These are phyloP conservation scores for Colletotrichum simmondsii DNA, from an alignment of 2,329 filamentous ascomycete genomes.

Conservation along the genomic window DNA sequence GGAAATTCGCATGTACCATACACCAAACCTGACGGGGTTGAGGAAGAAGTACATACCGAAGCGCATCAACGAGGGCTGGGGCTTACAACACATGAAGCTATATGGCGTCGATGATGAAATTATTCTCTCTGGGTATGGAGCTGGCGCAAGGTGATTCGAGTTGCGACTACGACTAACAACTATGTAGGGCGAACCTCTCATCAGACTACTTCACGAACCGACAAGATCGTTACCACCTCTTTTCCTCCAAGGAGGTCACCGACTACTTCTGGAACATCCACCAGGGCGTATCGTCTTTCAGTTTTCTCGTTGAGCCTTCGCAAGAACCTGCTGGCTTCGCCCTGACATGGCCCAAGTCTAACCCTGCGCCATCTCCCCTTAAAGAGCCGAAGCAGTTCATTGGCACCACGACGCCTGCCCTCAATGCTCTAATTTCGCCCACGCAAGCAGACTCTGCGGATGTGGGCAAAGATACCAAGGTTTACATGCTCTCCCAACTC, in stretches of 20 bases:
- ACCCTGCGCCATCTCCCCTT: slow-evolving; percentile 80
- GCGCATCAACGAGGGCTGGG: slow-evolving; percentile 98
- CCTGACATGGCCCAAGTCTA: slow-evolving; percentile 79
- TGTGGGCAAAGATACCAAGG: slow-evolving; percentile 67
- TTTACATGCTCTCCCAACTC: slow-evolving; percentile 90
- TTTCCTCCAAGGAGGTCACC: slow-evolving; percentile 81
- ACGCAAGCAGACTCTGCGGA: slow-evolving; percentile 41
- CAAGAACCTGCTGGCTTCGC: slow-evolving; percentile 66
- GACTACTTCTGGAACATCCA: slow-evolving; percentile 87
- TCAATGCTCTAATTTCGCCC: slow-evolving; percentile 75
- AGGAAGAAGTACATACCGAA: slow-evolving; percentile 86
- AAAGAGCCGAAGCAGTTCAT: slow-evolving; percentile 77
- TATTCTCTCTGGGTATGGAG: slow-evolving; percentile 83
- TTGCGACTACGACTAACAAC: background rate
- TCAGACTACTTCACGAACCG: slow-evolving; percentile 96
- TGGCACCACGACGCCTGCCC: slow-evolving; percentile 70
- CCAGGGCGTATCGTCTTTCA: slow-evolving; percentile 79
- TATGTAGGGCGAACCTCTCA: slow-evolving; percentile 80
- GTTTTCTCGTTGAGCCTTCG: slow-evolving; percentile 80
- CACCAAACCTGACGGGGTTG: slow-evolving; percentile 90
- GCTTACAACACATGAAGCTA: slow-evolving; percentile 98
- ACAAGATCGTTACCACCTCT: slow-evolving; percentile 93
- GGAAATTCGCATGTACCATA: slow-evolving; percentile 97
- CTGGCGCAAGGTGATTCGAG: background rate
- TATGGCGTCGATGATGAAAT: slow-evolving; percentile 97